Evolutionary conservation across 768 basidiomycete species (phyloP).

Genomic region (Podaxis mareebaensis): DNA sequence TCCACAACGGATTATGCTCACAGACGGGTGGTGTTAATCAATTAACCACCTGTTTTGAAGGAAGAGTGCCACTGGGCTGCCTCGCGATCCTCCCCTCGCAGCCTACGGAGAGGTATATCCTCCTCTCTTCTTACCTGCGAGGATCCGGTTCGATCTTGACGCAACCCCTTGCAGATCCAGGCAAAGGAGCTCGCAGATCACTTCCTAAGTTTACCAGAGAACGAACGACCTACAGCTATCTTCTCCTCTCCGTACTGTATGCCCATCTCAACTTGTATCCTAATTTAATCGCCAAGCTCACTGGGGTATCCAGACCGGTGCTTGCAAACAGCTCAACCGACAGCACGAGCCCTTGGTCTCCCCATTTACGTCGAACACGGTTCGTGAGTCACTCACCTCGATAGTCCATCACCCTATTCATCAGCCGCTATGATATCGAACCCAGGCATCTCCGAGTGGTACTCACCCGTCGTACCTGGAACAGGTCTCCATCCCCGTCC

Average conservation of each 20-base stretch:
- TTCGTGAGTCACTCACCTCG: constrained; percentile 24
- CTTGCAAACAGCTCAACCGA: constrained; percentile 74
- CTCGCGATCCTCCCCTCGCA: constrained; percentile 74
- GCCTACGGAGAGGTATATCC: constrained; percentile 62
- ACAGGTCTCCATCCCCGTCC: constrained; percentile 81
- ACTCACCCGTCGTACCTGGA: constrained; percentile 63
- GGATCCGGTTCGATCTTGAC: constrained; percentile 3
- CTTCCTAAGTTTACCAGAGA: constrained; percentile 62
- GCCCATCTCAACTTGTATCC: constrained; percentile 7
- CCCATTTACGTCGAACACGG: constrained; percentile 85
- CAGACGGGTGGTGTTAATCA: constrained; percentile 13
- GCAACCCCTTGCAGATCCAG: constrained; percentile 48
- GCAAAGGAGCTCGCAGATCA: constrained; percentile 71
- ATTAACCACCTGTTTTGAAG: constrained; percentile 31
- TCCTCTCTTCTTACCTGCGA: not conserved
- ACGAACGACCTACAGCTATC: constrained; percentile 72
- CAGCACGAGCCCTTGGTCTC: constrained; percentile 57
- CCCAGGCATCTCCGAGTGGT: constrained; percentile 77
- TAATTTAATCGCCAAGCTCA: not conserved
- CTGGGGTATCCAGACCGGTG: constrained; percentile 65
- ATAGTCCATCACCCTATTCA: not conserved
- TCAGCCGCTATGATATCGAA: not conserved
- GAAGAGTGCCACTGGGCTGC: constrained; percentile 64
- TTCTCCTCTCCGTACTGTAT: constrained; percentile 87
- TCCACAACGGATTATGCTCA: not conserved